phyloP scores from a whole-genome alignment of 169 alveolate genomes.

The Cryptosporidium xiaoi region DNA sequence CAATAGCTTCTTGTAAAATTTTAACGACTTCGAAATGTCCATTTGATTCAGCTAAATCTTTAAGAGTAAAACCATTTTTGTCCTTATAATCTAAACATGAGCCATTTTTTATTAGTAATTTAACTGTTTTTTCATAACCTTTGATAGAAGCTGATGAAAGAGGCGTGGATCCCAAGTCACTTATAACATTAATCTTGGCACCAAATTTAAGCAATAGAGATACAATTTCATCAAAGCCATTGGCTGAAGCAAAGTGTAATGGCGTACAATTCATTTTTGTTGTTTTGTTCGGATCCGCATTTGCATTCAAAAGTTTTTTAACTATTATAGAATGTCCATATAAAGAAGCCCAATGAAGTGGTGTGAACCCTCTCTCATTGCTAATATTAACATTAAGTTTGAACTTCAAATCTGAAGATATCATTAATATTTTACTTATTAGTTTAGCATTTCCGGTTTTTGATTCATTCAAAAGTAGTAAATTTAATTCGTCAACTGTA shows the following conservation, averaged over 20 bases:
- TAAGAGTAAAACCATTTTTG: conserved; percentile 53
- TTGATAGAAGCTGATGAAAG: conserved; percentile 40
- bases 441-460: conserved; percentile 42
- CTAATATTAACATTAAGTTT: conserved; percentile 34
- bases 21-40: conserved; percentile 46
- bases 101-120: conserved; percentile 12
- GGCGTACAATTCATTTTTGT: conserved; percentile 71
- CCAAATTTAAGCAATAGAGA: conserved; percentile 21
- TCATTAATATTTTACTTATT: conserved; percentile 11
- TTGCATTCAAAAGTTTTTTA: conserved; percentile 22
- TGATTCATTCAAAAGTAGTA: conserved; percentile 31
- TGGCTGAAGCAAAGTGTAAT: conserved; percentile 35
- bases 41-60: conserved; percentile 32
- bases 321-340: conserved; percentile 35
- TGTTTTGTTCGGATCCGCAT: conserved; percentile 46
- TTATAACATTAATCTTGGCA: conserved; percentile 23
- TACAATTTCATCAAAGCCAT: conserved; percentile 67
- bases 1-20: conserved; percentile 16
- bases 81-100: conserved; percentile 23
- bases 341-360: conserved; percentile 74
- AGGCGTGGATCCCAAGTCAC: conserved; percentile 43
- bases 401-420: neutral
- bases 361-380: conserved; percentile 42
- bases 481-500: conserved; percentile 36
- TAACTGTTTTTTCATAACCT: conserved; percentile 52